Evolutionary conservation across 192 early-diverging fungal genomes (phyloP).

Genomic region (Rhizoclosmatium sp.): DNA sequence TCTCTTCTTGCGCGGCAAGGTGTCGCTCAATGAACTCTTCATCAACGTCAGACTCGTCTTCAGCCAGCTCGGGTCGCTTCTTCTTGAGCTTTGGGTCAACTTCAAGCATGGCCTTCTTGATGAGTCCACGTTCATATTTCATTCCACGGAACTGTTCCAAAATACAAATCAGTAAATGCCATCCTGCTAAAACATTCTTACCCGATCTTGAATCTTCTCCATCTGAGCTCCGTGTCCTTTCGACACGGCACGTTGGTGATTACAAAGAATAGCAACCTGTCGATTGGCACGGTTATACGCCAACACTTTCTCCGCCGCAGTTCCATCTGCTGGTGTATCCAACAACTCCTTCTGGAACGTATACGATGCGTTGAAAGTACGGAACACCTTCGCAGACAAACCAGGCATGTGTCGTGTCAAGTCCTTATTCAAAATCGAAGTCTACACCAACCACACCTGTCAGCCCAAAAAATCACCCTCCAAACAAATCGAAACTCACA

Average conservation of each 20-base stretch:
- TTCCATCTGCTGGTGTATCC: constrained; percentile 71
- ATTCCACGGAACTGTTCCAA: constrained; percentile 70
- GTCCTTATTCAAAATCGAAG: constrained; percentile 86
- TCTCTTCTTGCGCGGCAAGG: constrained; percentile 64
- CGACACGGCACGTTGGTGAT: constrained; percentile 92
- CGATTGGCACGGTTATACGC: constrained; percentile 96
- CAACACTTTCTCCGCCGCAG: constrained; percentile 84
- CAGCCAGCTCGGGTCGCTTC: constrained; percentile 70
- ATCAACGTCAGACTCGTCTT: constrained; percentile 79
- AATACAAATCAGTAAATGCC: background rate
- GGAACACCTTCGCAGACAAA: constrained; percentile 97
- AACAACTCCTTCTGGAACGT: constrained; percentile 91
- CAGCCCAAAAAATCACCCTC: background rate
- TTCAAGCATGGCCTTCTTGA: constrained; percentile 73
- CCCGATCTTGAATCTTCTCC: constrained; percentile 84
- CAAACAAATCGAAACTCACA: constrained; percentile 52
- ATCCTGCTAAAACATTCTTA: constrained; percentile 9
- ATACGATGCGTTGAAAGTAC: constrained; percentile 96
- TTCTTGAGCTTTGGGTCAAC: constrained; percentile 81
- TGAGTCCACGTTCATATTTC: constrained; percentile 85
- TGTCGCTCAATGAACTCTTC: constrained; percentile 77
- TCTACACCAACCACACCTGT: constrained; percentile 48
- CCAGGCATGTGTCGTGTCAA: constrained; percentile 86
- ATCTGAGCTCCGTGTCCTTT: constrained; percentile 82
- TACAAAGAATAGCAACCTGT: constrained; percentile 95